Conservation (phyloP, 352 stramenopile species). For the Phytopythium litorale region DNA sequence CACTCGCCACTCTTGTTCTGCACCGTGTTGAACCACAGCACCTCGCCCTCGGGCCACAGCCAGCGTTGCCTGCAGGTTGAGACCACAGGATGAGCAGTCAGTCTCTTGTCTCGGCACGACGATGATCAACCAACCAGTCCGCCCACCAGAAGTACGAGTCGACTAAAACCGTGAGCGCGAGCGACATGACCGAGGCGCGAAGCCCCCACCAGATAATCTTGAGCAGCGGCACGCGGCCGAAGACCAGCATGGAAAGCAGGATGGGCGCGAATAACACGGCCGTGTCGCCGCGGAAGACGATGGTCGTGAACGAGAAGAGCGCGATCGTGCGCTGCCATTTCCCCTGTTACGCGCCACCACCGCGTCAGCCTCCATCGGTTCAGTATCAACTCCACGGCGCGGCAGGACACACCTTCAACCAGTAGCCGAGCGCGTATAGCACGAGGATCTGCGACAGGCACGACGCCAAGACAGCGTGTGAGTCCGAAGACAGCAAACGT, state of each 20-base stretch:
- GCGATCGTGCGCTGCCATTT: constrained; percentile 51
- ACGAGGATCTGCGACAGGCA: constrained; percentile 25
- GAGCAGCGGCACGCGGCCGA: constrained; percentile 59
- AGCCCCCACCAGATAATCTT: constrained; percentile 83
- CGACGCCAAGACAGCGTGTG: not conserved
- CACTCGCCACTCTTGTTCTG: constrained; percentile 97
- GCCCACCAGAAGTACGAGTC: constrained; percentile 93
- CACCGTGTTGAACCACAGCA: constrained; percentile 97
- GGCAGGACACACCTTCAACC: constrained; percentile 32
- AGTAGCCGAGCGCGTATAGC: constrained; percentile 59
- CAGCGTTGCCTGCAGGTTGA: constrained; percentile 43
- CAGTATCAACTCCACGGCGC: constrained; percentile 2
- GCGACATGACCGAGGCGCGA: constrained; percentile 49
- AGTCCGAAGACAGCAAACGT: not conserved
- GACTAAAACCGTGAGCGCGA: constrained; percentile 85
- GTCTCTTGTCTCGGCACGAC: no score
- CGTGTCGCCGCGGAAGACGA: constrained; percentile 97
- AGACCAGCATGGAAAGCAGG: constrained; percentile 89
- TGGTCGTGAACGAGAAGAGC: constrained; percentile 90
- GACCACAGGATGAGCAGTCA: not conserved
- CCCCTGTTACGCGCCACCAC: constrained; percentile 14
- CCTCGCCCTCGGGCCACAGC: constrained; percentile 97
- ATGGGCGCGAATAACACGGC: constrained; percentile 94
- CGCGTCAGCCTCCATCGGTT: not conserved
- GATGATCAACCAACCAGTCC: not conserved